Conservation (phyloP, 805 yeast genomes). For the Monosporozyma aerobia region DNA sequence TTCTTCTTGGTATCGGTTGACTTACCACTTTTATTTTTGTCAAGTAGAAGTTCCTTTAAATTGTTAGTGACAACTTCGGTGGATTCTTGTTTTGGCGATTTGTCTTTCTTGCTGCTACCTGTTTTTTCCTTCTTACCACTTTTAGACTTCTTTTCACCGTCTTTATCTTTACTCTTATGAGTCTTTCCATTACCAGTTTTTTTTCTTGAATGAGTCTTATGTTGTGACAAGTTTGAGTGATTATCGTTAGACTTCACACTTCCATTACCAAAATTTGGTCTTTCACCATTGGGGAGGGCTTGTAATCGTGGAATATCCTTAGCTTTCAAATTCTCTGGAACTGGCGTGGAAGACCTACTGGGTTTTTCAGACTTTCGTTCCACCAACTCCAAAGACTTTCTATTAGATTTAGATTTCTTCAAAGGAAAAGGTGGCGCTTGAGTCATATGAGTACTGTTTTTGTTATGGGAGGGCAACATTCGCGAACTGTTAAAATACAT, state of each 20-base stretch:
- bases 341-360: background rate
- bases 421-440: background rate
- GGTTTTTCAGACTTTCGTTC: background rate
- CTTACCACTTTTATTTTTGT: background rate
- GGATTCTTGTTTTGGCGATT: background rate
- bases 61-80: conserved; percentile 2
- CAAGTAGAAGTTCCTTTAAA: conserved; percentile 5
- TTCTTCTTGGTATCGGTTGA: background rate
- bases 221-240: background rate
- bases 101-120: background rate
- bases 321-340: background rate
- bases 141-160: background rate
- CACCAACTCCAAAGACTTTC: conserved; percentile 2
- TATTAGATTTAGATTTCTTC: background rate
- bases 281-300: conserved; percentile 26
- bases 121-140: conserved; percentile 1
- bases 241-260: background rate
- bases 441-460: conserved; percentile 14
- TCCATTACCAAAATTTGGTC: conserved; percentile 26
- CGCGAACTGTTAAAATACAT: conserved; percentile 28
- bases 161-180: background rate
- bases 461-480: conserved; percentile 20
- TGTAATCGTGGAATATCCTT: conserved; percentile 20
- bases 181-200: background rate
- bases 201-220: conserved; percentile 2